Base-by-base conservation (phyloP, 2,329 filamentous ascomycete species). In the Neophaeococcomyces mojaviensis region DNA sequence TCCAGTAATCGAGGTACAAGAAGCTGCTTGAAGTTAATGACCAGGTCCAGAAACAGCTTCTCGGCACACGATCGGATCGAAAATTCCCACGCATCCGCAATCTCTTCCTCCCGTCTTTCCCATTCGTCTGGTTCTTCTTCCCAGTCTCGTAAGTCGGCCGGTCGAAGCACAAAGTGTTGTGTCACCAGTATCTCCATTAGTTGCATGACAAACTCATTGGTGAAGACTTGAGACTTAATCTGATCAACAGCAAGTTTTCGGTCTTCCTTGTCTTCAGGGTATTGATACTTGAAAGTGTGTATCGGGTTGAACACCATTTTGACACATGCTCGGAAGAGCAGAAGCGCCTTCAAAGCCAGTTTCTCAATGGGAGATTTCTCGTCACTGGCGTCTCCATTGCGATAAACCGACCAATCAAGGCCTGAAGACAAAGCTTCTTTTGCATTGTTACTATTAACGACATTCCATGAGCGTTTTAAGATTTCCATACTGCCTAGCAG, bases 101-200 rank as follows among this genome's bases (percentile, higher is more conserved):
- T 79, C 49, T 83, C 85, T 58, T 94, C 88, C 68, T 96, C 88
- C 58, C 84, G 81, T 53, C 86, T 82, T 64, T 96, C 90, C 89
- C 92, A 98, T 44, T 94, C 88, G 63, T 98, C 88, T 0, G 90
- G 88, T 48, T 95, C 88, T 59, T 94, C 84, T 61, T 94, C 84
- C 92, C 92, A 98, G 48, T 88, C 84, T 51, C 88, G 81, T 1
- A 97, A 76, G 64, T 98, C 92, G 42, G 81, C 80, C 49, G 84
- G 78, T 28, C 88, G 80, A 63, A 97, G 92, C 31, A 92, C 77
- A 61, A 98, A 92, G 55, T 95, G 87, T 57, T 84, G 82, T 1
- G 85, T 88, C 42, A 98, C 86, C 46, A 95, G 80, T 10, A 83
- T 73, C 54, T 92, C 87, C 61, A 92, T 87, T 55, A 94, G 83